Percentiles rank a stretch among this genome's conserved stretches.
These are phyloP conservation scores for Rhizoclosmatium globosum DNA, from an alignment of 192 early-diverging fungal species.

Conservation along the genomic window DNA sequence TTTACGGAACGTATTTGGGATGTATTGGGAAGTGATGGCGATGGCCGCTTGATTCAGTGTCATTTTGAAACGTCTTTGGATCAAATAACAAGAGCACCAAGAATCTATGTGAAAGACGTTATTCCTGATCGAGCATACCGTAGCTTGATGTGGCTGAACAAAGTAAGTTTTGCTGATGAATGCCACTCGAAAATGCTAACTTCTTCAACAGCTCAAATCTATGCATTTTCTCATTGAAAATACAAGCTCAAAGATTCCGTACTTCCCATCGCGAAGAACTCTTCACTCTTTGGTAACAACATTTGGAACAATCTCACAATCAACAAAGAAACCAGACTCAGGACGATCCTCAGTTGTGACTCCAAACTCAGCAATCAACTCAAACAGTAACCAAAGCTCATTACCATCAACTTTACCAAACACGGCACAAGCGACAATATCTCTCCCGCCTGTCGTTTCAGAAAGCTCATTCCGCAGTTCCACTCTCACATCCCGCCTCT, in stretches of 20 bases:
- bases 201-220: slow-evolving; percentile 3
- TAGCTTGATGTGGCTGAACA: slow-evolving; percentile 6
- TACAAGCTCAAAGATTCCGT: background rate
- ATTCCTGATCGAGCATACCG: slow-evolving; percentile 24
- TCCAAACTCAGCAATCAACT: background rate
- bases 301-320: background rate
- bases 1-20: slow-evolving; percentile 20
- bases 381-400: background rate
- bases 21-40: background rate
- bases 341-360: background rate
- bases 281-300: background rate
- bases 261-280: slow-evolving; percentile 4
- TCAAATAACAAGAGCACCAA: background rate
- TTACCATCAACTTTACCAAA: background rate
- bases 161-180: slow-evolving; percentile 1
- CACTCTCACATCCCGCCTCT: background rate
- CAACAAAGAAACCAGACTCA: background rate
- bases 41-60: background rate
- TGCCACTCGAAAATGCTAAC: background rate
- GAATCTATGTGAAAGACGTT: slow-evolving; percentile 13
- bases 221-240: slow-evolving; percentile 25
- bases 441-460: background rate
- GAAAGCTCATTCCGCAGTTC: no score
- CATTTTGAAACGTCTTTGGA: background rate
- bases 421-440: background rate